Evolutionary conservation across 139 green algal species (phyloP).

Genomic region (Picochlorum sp.): DNA sequence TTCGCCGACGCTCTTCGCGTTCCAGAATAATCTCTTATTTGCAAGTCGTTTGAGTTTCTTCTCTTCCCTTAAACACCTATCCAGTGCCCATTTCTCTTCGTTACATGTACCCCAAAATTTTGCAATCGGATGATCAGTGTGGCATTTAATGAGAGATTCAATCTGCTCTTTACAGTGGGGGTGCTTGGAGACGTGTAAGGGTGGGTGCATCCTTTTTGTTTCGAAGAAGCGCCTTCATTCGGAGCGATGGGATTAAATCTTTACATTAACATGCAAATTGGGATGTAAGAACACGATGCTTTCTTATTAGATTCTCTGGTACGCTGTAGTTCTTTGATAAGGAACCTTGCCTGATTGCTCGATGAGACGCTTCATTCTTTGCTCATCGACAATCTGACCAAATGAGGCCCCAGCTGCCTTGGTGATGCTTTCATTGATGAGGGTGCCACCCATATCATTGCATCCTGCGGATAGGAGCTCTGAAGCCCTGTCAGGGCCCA

Average conservation of each 20-base stretch:
- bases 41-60: constrained; percentile 49
- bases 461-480: constrained; percentile 64
- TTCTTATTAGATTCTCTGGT: constrained; percentile 19
- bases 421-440: constrained; percentile 93
- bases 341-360: constrained; percentile 36
- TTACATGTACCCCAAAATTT: constrained; percentile 71
- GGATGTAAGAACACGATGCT: no score
- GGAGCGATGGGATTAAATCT: not conserved
- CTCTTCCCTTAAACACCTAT: constrained; percentile 59
- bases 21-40: constrained; percentile 22
- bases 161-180: constrained; percentile 59
- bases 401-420: constrained; percentile 63
- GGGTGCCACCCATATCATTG: constrained; percentile 84
- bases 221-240: not conserved
- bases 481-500: constrained; percentile 59
- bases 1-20: not conserved
- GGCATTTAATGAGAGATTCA: constrained; percentile 51
- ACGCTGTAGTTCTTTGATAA: constrained; percentile 69
- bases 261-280: no score
- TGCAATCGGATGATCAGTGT: constrained; percentile 46
- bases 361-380: constrained; percentile 69
- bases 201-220: constrained; percentile 45
- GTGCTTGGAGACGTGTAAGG: constrained; percentile 38
- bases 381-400: constrained; percentile 64
- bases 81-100: constrained; percentile 49